Evolutionary conservation across 176 grass and related monocot genomes (phyloP), one percentile per base, ranked within the genome.

Genomic region (Eremochloa ophiuroides): DNA sequence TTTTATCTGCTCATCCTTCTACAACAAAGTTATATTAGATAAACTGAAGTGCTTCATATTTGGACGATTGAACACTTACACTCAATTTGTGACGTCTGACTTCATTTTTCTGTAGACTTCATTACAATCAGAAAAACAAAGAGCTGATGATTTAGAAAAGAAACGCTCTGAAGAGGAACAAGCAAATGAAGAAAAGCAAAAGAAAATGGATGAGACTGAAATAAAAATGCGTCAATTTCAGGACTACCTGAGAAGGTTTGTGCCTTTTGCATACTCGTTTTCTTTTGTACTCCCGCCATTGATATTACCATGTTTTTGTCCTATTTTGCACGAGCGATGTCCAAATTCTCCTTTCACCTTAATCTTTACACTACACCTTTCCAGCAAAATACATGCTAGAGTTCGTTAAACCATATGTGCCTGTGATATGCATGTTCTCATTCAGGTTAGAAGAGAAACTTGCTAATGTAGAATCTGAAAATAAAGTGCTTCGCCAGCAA

Each of bases 401-500:
- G 50, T 55, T 55, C 20, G 8, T 55, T 10, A 55, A 55, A 55
- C 50, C 50, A 9, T 55, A n/a, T n/a, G 20, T 55, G 5, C 82
- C 17, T 44, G 27, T 51, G 46, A 82, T 82, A 39, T 94, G 38
- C 29, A 63, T 86, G 28, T 79, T 86, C 48, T 90, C 48, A 65
- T 84, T 79, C 84, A 99, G 96, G 84, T 69, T 99, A 89, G 96
- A 99, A 70, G 96, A 99, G 85, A 99, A 99, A 83, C 84, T 95
- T 15, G 77, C 96, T 85, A 99, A 99, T 78, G 88, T 99, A 55
- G 96, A 99, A 66, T 99, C 96, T 72, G 96, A 99, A 90, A 99
- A 99, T 88, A 99, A 99, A 95, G 96, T 99, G 23, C 91, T 99
- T 60, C 96, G 96, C 65, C 96, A 95, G 83, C 96, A 99, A 88